Evolutionary conservation across 176 grass and related monocot genomes (phyloP).

Genomic region (Thalia dealbata): DNA sequence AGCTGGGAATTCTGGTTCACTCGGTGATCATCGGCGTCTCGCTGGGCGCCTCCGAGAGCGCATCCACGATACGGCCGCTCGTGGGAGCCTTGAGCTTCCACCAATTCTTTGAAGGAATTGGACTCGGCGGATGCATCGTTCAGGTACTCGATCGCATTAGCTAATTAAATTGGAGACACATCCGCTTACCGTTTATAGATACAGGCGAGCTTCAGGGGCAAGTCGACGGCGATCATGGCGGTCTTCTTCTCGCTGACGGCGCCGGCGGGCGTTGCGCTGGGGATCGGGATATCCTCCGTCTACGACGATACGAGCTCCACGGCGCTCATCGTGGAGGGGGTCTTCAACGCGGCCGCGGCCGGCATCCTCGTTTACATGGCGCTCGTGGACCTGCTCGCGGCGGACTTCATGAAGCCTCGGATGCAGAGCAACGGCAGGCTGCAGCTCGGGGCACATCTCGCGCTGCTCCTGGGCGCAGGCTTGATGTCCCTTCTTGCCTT

Average conservation of each 20-base stretch:
- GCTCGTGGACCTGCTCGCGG: conserved; percentile 83
- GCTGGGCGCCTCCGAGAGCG: conserved; percentile 59
- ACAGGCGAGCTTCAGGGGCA: conserved; percentile 87
- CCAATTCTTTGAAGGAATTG: conserved; percentile 98
- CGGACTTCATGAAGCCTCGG: conserved; percentile 79
- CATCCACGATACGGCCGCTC: conserved; percentile 72
- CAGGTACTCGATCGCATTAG: conserved; percentile 34
- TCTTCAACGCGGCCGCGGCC: conserved; percentile 71
- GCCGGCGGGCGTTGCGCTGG: conserved; percentile 67
- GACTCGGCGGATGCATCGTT: conserved; percentile 84
- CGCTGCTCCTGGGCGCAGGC: conserved; percentile 68
- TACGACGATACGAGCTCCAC: conserved; percentile 56
- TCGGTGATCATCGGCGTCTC: conserved; percentile 94
- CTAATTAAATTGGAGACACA: too few species aligned
- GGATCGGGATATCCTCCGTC: conserved; percentile 65
- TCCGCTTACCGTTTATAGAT: too few species aligned
- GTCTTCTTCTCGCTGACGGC: conserved; percentile 87
- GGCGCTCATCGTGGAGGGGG: conserved; percentile 60
- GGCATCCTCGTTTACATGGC: conserved; percentile 98
- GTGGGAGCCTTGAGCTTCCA: conserved; percentile 95
- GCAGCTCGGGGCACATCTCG: conserved; percentile 56
- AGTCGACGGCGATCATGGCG: conserved; percentile 69
- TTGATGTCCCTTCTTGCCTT: conserved; percentile 85
- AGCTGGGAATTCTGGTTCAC: conserved; percentile 87
- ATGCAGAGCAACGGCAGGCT: conserved; percentile 78